Base-by-base conservation (phyloP, 345 rosid genomes). In the Melaleuca alternifolia region DNA sequence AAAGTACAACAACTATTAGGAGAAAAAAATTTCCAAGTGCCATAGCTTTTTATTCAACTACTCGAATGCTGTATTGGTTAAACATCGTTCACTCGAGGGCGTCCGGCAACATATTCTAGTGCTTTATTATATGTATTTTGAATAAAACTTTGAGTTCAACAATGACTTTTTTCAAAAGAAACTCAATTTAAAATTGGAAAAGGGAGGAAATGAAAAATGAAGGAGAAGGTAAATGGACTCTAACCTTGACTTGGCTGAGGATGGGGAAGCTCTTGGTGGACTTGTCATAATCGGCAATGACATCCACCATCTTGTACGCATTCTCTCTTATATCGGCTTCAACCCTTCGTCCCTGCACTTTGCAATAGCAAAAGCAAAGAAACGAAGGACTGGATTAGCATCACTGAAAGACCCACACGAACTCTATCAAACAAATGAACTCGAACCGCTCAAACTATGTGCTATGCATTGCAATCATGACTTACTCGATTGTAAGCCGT, bases 251-350 rank as follows among this genome's bases (percentile, higher is more conserved):
- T 93, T 95, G 98, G 92, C 98, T 95, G 86, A 95, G 95, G 89
- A 97, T 97, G 62, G 98, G 98, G 91, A 93, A 93, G 65, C 44
- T 75, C 89, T 95, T 97, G 37, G 95, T 91, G 88, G 93, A 76
- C 86, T 92, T 89, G 93, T 95, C 95, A 91, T 95, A 95, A 89
- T 96, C 98, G 23, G 98, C 99, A 88, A 96, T 94, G 88, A 97
- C 95, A 88, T 95, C 98, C 53, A 95, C 96, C 99, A 97, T 97
- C 90, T 87, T 91, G 87, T 95, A 96, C 41, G 93, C 98, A 85
- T 91, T 84, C 88, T 93, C 97, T 82, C 95, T 90, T 79, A 93
- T 89, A 94, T 94, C 30, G 94, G 89, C 89, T 92, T 92, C 90
- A 92, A 54, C 20, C 56, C 56, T 53, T 53, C 24, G 20, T 52